These are phyloP conservation scores for Pinus tabuliformis DNA, from an alignment of 75 land plant genomes.

Conservation along the genomic window DNA sequence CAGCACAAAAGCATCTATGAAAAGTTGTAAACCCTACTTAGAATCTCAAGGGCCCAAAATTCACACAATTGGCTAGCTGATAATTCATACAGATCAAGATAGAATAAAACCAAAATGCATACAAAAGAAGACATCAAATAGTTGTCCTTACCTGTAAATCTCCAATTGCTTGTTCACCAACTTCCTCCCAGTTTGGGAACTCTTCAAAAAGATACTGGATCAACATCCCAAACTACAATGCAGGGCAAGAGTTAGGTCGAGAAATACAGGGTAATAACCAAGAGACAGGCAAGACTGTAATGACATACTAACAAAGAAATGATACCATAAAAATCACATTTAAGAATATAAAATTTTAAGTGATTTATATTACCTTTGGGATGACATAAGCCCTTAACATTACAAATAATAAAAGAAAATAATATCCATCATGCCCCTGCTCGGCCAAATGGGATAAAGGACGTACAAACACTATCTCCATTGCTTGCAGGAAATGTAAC, in stretches of 20 bases:
- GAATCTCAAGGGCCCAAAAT: too few relatives aligned
- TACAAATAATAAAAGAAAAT: too few relatives aligned
- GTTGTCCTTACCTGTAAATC: slow-evolving; percentile 39
- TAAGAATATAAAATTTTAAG: not conserved
- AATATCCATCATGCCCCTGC: too few relatives aligned
- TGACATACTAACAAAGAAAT: not conserved
- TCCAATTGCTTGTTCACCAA: slow-evolving; percentile 29
- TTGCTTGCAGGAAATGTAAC: too few relatives aligned
- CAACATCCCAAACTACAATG: slow-evolving; percentile 94
- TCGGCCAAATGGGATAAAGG: too few relatives aligned
- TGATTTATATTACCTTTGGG: too few relatives aligned
- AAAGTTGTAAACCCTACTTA: too few relatives aligned
- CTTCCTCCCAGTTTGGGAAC: slow-evolving; percentile 89
- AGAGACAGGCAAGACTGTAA: not conserved
- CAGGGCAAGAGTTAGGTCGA: not conserved
- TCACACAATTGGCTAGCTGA: too few relatives aligned
- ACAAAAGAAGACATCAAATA: not conserved
- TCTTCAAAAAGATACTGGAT: slow-evolving; percentile 24
- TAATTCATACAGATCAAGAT: not conserved
- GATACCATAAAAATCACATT: not conserved
- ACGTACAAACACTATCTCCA: too few relatives aligned
- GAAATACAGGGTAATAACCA: not conserved
- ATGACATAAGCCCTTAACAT: too few relatives aligned
- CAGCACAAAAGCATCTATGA: too few relatives aligned
- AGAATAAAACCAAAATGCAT: not conserved